These are phyloP conservation scores for Erodium texanum DNA, from an alignment of 441 rosid genomes.

Conservation along the genomic window DNA sequence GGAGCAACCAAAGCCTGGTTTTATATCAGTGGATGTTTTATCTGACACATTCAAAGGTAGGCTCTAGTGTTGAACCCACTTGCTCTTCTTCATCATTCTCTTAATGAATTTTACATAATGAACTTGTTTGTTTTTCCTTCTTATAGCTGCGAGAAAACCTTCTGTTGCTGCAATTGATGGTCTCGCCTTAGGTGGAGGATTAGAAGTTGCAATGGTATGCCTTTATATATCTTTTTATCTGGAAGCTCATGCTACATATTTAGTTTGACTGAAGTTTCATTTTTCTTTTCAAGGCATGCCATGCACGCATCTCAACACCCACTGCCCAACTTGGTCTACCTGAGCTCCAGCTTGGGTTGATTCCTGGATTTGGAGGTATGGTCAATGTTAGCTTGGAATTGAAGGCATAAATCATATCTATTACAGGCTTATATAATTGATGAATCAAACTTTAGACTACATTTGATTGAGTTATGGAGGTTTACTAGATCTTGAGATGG, in stretches of 20 bases:
- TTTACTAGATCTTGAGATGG: background rate
- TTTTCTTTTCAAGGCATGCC: constrained; percentile 56
- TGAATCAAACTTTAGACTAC: background rate
- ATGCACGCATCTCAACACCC: constrained; percentile 81
- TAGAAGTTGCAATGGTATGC: constrained; percentile 75
- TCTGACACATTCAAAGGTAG: constrained; percentile 72
- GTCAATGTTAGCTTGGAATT: constrained; percentile 4
- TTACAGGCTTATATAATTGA: background rate
- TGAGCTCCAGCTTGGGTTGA: constrained; percentile 87
- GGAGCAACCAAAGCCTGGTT: constrained; percentile 52
- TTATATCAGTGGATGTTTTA: constrained; percentile 48
- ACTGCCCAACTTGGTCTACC: constrained; percentile 82
- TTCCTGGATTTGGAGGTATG: constrained; percentile 94
- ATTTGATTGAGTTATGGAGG: background rate
- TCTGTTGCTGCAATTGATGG: constrained; percentile 98
- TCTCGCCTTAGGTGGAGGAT: constrained; percentile 94
- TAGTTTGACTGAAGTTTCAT: background rate
- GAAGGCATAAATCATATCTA: background rate
- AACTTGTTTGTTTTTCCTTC: constrained; percentile 19
- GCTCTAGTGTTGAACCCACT: too few species aligned
- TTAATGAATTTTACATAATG: background rate
- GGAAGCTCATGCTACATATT: constrained; percentile 6
- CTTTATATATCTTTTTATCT: background rate
- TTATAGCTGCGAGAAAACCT: constrained; percentile 74
- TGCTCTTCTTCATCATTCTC: background rate